Percentiles rank a stretch among this genome's conserved stretches.
Evolutionary conservation across 73 alveolate species (phyloP).

Genomic region (Blepharisma japonicum): DNA sequence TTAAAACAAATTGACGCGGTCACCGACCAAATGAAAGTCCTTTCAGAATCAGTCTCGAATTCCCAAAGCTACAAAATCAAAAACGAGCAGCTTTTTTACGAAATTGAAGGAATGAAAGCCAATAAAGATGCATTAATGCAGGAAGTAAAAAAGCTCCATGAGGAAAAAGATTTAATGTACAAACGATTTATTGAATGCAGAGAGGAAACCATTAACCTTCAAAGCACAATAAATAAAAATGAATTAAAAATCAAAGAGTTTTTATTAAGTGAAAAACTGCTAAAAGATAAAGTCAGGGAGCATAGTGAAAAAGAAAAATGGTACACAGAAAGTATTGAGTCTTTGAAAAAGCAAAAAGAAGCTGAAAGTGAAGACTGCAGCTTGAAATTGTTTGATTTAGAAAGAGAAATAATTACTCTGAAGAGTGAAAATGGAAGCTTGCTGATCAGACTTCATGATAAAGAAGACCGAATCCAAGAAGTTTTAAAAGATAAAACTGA

Average conservation of each 20-base stretch:
- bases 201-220: neutral
- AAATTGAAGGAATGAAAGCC: neutral
- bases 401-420: neutral
- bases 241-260: neutral
- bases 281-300: slow-evolving; percentile 2
- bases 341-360: neutral
- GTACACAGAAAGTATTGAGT: neutral
- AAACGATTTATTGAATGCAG: slow-evolving; percentile 10
- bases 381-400: neutral
- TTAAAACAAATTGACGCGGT: neutral
- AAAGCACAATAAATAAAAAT: neutral
- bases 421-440: neutral
- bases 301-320: slow-evolving; percentile 12
- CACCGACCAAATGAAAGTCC: neutral
- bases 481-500: slow-evolving; percentile 19
- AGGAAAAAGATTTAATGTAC: neutral
- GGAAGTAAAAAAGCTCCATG: neutral
- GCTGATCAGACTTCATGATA: neutral
- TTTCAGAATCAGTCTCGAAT: neutral
- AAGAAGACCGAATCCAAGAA: slow-evolving; percentile 18
- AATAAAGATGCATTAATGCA: neutral
- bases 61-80: slow-evolving; percentile 10
- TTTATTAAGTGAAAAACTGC: neutral
- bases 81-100: neutral
- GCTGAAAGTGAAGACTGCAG: neutral